Evolutionary conservation across 495 filamentous ascomycete genomes (phyloP), one percentile per base, ranked within the genome.

Genomic region (Aspergillus cavernicola): DNA sequence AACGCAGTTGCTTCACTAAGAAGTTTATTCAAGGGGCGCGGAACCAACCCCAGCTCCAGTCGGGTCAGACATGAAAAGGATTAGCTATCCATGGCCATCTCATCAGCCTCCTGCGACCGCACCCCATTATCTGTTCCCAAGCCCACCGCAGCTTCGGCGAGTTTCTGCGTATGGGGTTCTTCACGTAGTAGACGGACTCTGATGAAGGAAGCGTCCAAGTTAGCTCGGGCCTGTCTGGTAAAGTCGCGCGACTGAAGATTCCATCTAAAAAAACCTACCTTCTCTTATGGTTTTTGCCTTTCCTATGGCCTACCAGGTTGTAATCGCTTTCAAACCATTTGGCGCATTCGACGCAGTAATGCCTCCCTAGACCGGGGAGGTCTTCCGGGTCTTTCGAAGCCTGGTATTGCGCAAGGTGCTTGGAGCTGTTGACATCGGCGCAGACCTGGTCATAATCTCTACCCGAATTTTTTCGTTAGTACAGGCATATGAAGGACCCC

Each of bases 251-350:
- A 13, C 23, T 26, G 6, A 15, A 18, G 22, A 7, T 13, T n/a
- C 24, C 24, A 28, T 29, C 12, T 32, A 2, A 1, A 2, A 22
- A 16, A 15, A 72, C 77, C 56, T 63, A 95, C 92, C 87, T 85
- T 74, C 89, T 80, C 79, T 90, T 96, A 69, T 98, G 92, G 33
- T 84, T 85, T 74, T 96, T 98, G 52, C 92, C 90, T 70, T 87
- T 89, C 29, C 72, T 75, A 67, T 98, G 93, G 23, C 79, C 71
- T 23, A 82, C 76, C 53, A 95, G 73, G 61, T 85, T 93, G 59
- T 82, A 70, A 44, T 95, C 90, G 48, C 83, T 86, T 70, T 97
- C 93, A 67, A 92, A 97, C 85, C 87, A 97, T 74, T 95, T 97
- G 33, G 91, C 84, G 63, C 92, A 98, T 72, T 95, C 88, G n/a